phyloP scores from a whole-genome alignment of 208 protist genomes.

The Acanthamoeba triangularis region DNA sequence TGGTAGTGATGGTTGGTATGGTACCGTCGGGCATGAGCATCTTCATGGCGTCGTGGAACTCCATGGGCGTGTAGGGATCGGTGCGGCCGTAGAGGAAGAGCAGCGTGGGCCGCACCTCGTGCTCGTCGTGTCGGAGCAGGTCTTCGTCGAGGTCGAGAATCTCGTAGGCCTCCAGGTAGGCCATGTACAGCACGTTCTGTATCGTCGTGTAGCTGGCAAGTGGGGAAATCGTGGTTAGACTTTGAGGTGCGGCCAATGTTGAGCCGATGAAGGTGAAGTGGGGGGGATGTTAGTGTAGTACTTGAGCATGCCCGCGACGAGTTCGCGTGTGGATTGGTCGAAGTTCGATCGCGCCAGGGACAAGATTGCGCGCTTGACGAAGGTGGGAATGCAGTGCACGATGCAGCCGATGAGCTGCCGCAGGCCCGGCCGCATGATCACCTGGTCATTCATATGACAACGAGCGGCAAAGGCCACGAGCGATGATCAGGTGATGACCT shows the following conservation, averaged over 20 bases:
- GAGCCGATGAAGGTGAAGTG: too few relatives aligned
- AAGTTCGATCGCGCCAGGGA: slow-evolving; percentile 3
- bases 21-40: slow-evolving; percentile 36
- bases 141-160: slow-evolving; percentile 20
- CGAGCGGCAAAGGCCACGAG: too few relatives aligned
- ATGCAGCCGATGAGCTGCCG: slow-evolving; percentile 21
- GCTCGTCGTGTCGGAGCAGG: background rate
- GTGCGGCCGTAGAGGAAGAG: slow-evolving; percentile 68
- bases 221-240: background rate
- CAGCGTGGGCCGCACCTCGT: slow-evolving; percentile 20
- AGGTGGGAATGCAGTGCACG: slow-evolving; percentile 33
- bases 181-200: slow-evolving; percentile 68
- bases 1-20: background rate
- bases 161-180: slow-evolving; percentile 42
- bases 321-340: slow-evolving; percentile 7
- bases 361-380: slow-evolving; percentile 21
- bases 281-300: too few relatives aligned
- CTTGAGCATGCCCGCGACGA: slow-evolving; percentile 13
- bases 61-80: slow-evolving; percentile 37
- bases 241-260: too few relatives aligned
- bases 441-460: background rate
- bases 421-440: slow-evolving; percentile 47
- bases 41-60: slow-evolving; percentile 51
- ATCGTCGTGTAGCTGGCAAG: slow-evolving; percentile 33
- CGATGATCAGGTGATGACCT: too few relatives aligned